Percentiles rank a stretch among this genome's conserved stretches.
Conservation (phyloP, 192 early-diverging fungal genomes). For the Linderina pennispora region DNA sequence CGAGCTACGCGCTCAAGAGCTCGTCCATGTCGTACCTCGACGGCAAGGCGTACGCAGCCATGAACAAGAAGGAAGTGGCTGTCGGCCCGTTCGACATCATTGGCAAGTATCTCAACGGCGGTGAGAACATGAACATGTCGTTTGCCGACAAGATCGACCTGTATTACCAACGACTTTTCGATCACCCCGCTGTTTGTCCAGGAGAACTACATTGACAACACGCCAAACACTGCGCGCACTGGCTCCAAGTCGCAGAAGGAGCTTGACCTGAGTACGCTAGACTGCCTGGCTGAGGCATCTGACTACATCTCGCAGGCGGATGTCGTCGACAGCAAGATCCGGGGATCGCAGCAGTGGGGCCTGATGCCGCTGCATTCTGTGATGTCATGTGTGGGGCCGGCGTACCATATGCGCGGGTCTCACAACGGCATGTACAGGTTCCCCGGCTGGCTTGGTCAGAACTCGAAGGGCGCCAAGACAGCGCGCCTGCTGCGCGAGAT, state of each 20-base stretch:
- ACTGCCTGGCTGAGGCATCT: conserved; percentile 71
- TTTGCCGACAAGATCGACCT: conserved; percentile 77
- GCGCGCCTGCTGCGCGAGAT: conserved; percentile 70
- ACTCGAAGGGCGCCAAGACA: conserved; percentile 72
- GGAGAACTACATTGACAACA: conserved; percentile 82
- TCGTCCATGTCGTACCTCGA: conserved; percentile 72
- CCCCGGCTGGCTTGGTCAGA: conserved; percentile 83
- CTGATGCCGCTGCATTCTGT: conserved; percentile 85
- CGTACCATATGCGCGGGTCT: conserved; percentile 72
- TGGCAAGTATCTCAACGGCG: conserved; percentile 51
- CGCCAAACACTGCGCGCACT: conserved; percentile 45
- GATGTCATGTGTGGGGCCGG: conserved; percentile 78
- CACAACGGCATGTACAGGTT: conserved; percentile 35
- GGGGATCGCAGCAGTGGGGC: conserved; percentile 82
- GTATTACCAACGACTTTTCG: conserved; percentile 87
- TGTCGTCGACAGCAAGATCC: conserved; percentile 68
- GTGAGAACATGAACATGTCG: conserved; percentile 39
- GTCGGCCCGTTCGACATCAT: conserved; percentile 74
- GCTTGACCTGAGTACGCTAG: conserved; percentile 47
- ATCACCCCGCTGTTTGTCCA: conserved; percentile 92
- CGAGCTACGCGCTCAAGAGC: conserved; percentile 73
- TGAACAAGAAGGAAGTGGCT: conserved; percentile 56
- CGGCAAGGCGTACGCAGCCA: conserved; percentile 50
- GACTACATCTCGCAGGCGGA: conserved; percentile 82
- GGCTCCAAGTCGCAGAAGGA: too few relatives aligned